Evolutionary conservation across 2,329 filamentous ascomycete species (phyloP).

Genomic region (Cercospora janseana): DNA sequence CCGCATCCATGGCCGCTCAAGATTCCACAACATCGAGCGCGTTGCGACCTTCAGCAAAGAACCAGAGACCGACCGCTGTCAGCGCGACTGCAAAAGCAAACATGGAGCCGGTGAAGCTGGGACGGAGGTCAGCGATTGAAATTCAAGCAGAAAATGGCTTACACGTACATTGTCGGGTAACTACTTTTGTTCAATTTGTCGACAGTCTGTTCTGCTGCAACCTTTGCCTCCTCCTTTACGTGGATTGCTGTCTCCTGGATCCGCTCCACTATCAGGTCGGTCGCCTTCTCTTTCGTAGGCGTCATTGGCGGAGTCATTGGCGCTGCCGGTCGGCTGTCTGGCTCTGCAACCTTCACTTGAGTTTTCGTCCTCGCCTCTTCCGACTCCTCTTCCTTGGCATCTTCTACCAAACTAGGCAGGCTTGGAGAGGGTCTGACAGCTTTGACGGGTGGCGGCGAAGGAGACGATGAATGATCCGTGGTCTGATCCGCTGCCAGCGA

Average conservation of each 20-base stretch:
- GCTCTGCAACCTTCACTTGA: constrained; percentile 14
- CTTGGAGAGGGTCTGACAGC: constrained; percentile 23
- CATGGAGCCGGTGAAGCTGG: constrained; percentile 17
- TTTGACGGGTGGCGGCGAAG: constrained; percentile 15
- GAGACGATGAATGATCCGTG: constrained; percentile 11
- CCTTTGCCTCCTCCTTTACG: constrained; percentile 23
- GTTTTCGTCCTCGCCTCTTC: constrained; percentile 18
- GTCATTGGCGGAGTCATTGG: constrained; percentile 39
- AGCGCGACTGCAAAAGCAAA: constrained; percentile 20
- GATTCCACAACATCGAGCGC: constrained; percentile 15
- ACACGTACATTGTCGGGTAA: constrained; percentile 11
- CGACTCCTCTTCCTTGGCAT: constrained; percentile 26
- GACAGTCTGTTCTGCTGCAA: constrained; percentile 2
- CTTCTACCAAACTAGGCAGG: constrained; percentile 33
- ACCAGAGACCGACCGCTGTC: constrained; percentile 17
- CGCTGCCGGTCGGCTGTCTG: constrained; percentile 24
- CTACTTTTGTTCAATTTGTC: constrained; percentile 7
- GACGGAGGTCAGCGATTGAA: background rate
- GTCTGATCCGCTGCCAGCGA: constrained; percentile 30
- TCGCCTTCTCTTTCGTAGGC: constrained; percentile 29
- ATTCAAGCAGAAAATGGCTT: background rate
- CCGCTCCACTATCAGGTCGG: constrained; percentile 3
- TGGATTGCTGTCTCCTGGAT: constrained; percentile 17
- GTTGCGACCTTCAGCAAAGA: constrained; percentile 13
- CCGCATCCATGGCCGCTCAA: constrained; percentile 2